A percentile compares a stretch with the other conserved stretches of the same genome.
Conservation (phyloP, 192 early-diverging fungal species). For the Backusella psychrophila region DNA sequence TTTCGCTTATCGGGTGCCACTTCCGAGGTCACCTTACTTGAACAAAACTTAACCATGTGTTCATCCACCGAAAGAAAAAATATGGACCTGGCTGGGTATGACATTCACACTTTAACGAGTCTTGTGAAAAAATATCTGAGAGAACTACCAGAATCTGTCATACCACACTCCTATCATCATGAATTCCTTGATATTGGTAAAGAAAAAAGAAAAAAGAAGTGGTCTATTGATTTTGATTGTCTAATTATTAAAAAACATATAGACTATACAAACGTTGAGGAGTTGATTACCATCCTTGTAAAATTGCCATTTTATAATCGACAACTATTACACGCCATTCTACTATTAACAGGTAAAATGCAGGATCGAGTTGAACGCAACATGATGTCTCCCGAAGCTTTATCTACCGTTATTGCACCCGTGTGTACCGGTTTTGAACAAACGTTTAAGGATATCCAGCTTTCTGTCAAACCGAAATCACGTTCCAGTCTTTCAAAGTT, state of each 20-base stretch:
- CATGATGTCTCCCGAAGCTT: constrained; percentile 32
- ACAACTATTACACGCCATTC: constrained; percentile 24
- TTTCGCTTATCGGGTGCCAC: constrained; percentile 34
- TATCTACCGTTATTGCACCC: constrained; percentile 29
- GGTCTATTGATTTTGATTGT: too few relatives aligned
- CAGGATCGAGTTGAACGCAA: constrained; percentile 13
- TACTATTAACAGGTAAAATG: constrained; percentile 14
- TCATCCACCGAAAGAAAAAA: constrained; percentile 26
- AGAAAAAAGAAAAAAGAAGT: background rate
- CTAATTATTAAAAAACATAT: background rate
- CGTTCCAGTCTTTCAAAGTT: background rate
- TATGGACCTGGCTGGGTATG: constrained; percentile 21
- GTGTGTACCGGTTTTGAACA: constrained; percentile 29
- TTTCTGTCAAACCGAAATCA: background rate
- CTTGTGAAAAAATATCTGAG: constrained; percentile 33
- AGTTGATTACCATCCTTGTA: background rate
- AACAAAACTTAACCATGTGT: constrained; percentile 14
- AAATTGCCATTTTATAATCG: constrained; percentile 22
- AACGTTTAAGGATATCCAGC: constrained; percentile 8
- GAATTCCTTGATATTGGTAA: constrained; percentile 17
- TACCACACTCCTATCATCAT: constrained; percentile 25
- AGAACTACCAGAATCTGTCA: constrained; percentile 27
- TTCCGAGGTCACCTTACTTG: constrained; percentile 20
- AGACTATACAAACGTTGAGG: background rate
- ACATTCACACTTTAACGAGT: constrained; percentile 33